A percentile compares a stretch with the other conserved stretches of the same genome.
phyloP scores from a whole-genome alignment of 768 basidiomycete species.

The Boletus reticuloceps region DNA sequence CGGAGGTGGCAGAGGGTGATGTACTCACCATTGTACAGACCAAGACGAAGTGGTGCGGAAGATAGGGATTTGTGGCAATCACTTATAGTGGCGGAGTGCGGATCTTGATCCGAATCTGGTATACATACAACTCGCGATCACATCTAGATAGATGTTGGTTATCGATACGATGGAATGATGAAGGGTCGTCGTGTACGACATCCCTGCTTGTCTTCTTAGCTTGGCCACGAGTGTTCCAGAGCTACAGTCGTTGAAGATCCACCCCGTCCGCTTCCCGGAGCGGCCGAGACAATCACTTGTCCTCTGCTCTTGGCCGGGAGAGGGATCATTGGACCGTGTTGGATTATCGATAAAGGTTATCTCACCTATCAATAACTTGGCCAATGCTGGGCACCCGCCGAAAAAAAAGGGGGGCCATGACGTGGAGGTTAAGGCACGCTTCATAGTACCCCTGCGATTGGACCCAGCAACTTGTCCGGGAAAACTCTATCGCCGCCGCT shows the following conservation, averaged over 20 bases:
- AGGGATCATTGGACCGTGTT: background rate
- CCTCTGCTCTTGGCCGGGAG: background rate
- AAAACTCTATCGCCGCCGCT: background rate
- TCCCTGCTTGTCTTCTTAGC: background rate
- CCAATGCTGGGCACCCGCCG: conserved; percentile 9
- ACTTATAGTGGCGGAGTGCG: conserved; percentile 59
- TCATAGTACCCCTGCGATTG: conserved; percentile 9
- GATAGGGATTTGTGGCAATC: conserved; percentile 25
- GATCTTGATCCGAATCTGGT: conserved; percentile 72
- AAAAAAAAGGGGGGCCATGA: background rate
- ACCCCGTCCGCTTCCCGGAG: background rate
- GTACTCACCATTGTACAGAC: conserved; percentile 31
- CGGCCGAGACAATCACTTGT: background rate
- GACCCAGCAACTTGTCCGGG: background rate
- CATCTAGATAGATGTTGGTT: conserved; percentile 17
- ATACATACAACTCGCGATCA: conserved; percentile 9
- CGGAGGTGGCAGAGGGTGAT: background rate
- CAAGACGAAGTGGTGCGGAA: conserved; percentile 23
- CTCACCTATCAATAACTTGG: conserved; percentile 22
- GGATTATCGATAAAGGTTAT: conserved; percentile 25
- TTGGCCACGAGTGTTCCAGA: background rate
- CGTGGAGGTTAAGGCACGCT: conserved; percentile 2
- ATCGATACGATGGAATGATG: conserved; percentile 24
- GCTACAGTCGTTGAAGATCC: background rate
- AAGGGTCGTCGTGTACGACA: conserved; percentile 5